Evolutionary conservation across 352 stramenopile genomes (phyloP).

Genomic region (Phytophthora hibernalis): DNA sequence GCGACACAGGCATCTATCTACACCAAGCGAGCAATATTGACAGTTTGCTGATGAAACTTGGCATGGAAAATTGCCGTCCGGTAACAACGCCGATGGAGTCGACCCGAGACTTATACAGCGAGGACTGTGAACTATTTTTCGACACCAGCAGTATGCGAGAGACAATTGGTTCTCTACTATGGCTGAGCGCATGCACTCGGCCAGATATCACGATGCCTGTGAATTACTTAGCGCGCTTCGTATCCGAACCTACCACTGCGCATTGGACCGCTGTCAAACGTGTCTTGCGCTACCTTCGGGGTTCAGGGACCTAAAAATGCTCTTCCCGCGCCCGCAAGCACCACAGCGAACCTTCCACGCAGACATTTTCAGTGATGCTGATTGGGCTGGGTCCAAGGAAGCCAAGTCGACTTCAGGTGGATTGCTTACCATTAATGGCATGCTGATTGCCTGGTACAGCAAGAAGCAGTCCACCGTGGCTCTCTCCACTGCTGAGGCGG

Average conservation of each 20-base stretch:
- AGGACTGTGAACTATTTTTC: not conserved
- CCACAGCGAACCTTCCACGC: not conserved
- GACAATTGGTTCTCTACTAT: constrained; percentile 5
- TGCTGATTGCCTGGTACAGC: constrained; percentile 14
- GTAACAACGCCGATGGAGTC: not conserved
- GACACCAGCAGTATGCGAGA: not conserved
- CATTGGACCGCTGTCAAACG: constrained; percentile 7
- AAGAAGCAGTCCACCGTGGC: constrained; percentile 20
- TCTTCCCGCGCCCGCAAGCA: constrained; percentile 2
- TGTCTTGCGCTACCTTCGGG: not conserved
- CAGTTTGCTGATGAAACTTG: not conserved
- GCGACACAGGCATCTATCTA: not conserved
- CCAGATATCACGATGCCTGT: constrained; percentile 11
- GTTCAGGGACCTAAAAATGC: no score
- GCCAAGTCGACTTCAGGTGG: constrained; percentile 20
- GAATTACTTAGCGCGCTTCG: constrained; percentile 6
- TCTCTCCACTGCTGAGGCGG: constrained; percentile 5
- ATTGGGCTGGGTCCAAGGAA: constrained; percentile 15
- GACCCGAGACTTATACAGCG: not conserved
- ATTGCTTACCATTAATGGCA: constrained; percentile 8
- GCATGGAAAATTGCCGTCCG: constrained; percentile 1
- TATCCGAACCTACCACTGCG: not conserved
- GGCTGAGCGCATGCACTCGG: not conserved
- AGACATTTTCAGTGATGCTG: constrained; percentile 14
- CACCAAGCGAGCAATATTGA: constrained; percentile 2